Evolutionary conservation across 148 eudicot species (phyloP).

Genomic region (Cornus suecica): DNA sequence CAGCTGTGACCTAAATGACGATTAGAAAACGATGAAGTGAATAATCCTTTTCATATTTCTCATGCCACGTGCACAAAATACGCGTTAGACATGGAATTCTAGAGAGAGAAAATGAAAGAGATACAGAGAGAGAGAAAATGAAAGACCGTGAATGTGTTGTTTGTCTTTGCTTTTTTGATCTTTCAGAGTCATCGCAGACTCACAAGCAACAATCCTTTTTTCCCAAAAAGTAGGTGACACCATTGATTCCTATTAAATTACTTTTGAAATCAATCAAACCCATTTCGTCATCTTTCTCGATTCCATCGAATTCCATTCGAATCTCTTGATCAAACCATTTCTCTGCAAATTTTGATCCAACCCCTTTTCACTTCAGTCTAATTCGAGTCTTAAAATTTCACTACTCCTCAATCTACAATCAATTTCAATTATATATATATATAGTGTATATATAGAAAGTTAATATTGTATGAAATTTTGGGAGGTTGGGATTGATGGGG

Average conservation of each 20-base stretch:
- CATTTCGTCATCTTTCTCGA: not conserved
- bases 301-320: not conserved
- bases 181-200: not conserved
- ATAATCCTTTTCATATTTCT: too few species aligned
- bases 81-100: too few species aligned
- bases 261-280: not conserved
- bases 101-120: not conserved
- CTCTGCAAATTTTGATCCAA: not conserved
- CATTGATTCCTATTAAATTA: not conserved
- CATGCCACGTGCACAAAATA: too few species aligned
- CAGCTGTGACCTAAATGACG: too few species aligned
- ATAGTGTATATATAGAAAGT: not conserved
- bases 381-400: not conserved
- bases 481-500: conserved; percentile 33
- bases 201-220: conserved; percentile 8
- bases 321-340: not conserved
- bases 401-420: not conserved
- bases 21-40: too few species aligned
- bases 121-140: not conserved
- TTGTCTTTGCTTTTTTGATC: not conserved
- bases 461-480: not conserved
- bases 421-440: not conserved
- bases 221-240: not conserved
- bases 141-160: not conserved
- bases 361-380: not conserved